phyloP scores from a whole-genome alignment of 345 rosid genomes.

The Eucalyptus caleyi region DNA sequence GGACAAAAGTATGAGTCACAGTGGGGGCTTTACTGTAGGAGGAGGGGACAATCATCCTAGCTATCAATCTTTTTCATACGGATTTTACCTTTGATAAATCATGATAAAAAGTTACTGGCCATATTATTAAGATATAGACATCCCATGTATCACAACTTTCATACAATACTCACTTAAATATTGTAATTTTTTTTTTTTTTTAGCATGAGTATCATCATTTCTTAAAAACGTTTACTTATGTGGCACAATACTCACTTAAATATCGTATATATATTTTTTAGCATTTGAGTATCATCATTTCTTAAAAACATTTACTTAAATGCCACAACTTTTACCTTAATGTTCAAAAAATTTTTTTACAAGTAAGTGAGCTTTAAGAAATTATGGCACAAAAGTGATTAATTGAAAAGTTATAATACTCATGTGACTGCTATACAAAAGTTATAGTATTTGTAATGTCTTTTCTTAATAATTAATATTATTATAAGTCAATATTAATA shows the following conservation, averaged over 20 bases:
- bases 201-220: too few relatives aligned
- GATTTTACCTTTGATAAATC: background rate
- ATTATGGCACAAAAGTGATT: background rate
- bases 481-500: too few relatives aligned
- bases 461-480: too few relatives aligned
- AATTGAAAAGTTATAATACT: background rate
- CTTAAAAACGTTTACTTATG: background rate
- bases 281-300: background rate
- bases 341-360: background rate
- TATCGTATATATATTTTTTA: too few relatives aligned
- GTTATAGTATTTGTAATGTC: background rate
- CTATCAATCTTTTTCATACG: background rate
- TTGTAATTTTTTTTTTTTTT: too few relatives aligned
- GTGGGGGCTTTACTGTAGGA: background rate
- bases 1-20: background rate
- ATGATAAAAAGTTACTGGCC: background rate
- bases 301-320: background rate
- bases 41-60: background rate
- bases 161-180: too few relatives aligned
- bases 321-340: too few relatives aligned
- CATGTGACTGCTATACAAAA: background rate
- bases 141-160: background rate
- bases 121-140: background rate
- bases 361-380: background rate
- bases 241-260: too few relatives aligned